Base-by-base conservation (phyloP, 805 yeast species). In the Candida boidinii region DNA sequence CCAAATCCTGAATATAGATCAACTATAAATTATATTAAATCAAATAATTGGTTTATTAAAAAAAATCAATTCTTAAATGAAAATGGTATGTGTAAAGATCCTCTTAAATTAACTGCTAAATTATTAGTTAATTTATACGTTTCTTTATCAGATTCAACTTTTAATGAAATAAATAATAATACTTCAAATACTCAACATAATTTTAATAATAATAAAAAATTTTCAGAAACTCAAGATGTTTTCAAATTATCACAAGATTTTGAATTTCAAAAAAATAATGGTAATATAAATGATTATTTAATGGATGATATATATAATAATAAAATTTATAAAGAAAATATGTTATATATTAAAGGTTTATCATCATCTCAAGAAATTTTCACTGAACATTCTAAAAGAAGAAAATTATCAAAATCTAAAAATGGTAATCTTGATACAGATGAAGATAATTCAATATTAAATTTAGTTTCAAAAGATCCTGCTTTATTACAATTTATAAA, bases 1-100 rank as follows among this genome's bases (percentile, higher is more conserved):
- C 65, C 72, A 0, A 58, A 69, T 20, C 71, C 78, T 1, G 45
- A 38, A 1, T 53, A 59, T 26, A 54, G 87, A 45, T 53, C 62
- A 4, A 42, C 61, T 0, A 36, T 75, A 29, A 54, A 52, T 0
- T 56, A 49, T n/a, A 52, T 77, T 4, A 53, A 63, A 31, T 45
- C 50, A 6, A 81, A 76, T 43, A 70, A 70, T 4, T 79, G 86
- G 86, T 66, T 70, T 26, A 53, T 59, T 11, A 53, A 62, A 30
- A 50, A 56, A 7, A 67, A 70, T 41, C 46, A 55, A 4, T 62
- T 73, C 26, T 58, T 71, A 11, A 60, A 66, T 28, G 28, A 37
- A 3, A 56, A 62, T 24, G 81, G 78, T 0, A 44, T 65, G 37
- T 77, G 84, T 44, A 62, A 56, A 16, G 73, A 78, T 42, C 70